phyloP scores from a whole-genome alignment of 176 grass and related monocot genomes.

The Tillandsia fasciculata region DNA sequence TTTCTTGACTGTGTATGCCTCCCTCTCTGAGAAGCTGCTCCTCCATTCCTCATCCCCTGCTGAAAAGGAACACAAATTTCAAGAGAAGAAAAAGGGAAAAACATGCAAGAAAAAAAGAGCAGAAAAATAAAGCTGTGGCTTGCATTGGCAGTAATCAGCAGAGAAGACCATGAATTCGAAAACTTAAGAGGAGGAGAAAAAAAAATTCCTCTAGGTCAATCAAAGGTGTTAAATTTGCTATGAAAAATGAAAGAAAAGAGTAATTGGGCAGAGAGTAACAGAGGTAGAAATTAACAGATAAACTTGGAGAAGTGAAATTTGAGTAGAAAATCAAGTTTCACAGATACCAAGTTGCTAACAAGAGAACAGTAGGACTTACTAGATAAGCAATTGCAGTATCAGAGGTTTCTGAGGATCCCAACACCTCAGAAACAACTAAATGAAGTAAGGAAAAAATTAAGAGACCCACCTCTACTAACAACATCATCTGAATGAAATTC shows the following conservation, averaged over 20 bases:
- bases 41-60: slow-evolving; percentile 77
- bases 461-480: slow-evolving; percentile 41
- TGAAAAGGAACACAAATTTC: slow-evolving; percentile 1
- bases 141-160: background rate
- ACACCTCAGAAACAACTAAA: background rate
- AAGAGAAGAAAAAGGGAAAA: background rate
- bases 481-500: slow-evolving; percentile 89
- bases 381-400: too few relatives aligned
- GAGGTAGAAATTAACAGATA: background rate
- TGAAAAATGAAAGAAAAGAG: too few relatives aligned
- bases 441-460: background rate
- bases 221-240: too few relatives aligned
- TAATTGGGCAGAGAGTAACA: too few relatives aligned
- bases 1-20: slow-evolving; percentile 74
- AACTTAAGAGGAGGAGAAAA: background rate
- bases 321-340: background rate
- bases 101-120: background rate
- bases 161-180: background rate
- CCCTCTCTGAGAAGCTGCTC: slow-evolving; percentile 67
- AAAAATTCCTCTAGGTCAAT: too few relatives aligned
- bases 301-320: background rate
- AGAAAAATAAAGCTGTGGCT: background rate
- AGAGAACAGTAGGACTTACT: too few relatives aligned
- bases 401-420: background rate
- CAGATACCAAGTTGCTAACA: too few relatives aligned